Base-by-base conservation (phyloP, 1,284 basidiomycete species). In the Vanrija humicola region DNA sequence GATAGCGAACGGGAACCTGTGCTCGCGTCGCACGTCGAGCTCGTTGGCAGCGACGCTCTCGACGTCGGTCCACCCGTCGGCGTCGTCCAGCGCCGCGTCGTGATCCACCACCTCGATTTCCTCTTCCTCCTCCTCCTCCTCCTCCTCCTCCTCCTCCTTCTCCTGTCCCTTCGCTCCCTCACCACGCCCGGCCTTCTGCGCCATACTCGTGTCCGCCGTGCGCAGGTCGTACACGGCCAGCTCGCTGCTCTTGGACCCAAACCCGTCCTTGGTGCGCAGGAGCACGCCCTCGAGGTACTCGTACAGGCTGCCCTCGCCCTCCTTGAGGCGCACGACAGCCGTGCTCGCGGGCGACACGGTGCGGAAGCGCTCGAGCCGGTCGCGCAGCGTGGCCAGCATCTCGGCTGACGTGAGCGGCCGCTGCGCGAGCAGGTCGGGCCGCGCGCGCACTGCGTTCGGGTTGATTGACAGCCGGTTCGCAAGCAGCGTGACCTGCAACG, bases 401-500 rank as follows among this genome's bases (percentile, higher is more conserved):
- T 61, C 49, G 10, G 69, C 65, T 5, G 68, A 55, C 9, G 72
- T 67, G 0, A 86, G 84, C 0, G 76, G 74, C 18, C 65, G 55
- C 18, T 66, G 65, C 25, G 61, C 48, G 1, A 59, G 52, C 43
- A 65, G 57, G 38, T 50, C 34, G 8, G 59, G 52, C 15, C 54
- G 45, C 7, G 65, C 60, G 6, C 28, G 15, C 19, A 64, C 43
- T 6, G 64, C 61, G 56, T 84, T 84, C 14, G 72, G 69, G 48
- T 76, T 75, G 15, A 86, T 83, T 56, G 86, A 83, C 6, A 90
- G 81, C 69, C 89, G 89, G 0, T 86, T 82, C 0, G 87, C 87
- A 3, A 88, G 79, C 63, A 93, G 87, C 0, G 88, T 86, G 59
- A 85, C 86, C 25, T 85, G 85, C 83, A 90, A 89, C 19, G 90